Evolutionary conservation across 805 yeast genomes (phyloP), one percentile per base, ranked within the genome.

Genomic region (Candida bentonensis): DNA sequence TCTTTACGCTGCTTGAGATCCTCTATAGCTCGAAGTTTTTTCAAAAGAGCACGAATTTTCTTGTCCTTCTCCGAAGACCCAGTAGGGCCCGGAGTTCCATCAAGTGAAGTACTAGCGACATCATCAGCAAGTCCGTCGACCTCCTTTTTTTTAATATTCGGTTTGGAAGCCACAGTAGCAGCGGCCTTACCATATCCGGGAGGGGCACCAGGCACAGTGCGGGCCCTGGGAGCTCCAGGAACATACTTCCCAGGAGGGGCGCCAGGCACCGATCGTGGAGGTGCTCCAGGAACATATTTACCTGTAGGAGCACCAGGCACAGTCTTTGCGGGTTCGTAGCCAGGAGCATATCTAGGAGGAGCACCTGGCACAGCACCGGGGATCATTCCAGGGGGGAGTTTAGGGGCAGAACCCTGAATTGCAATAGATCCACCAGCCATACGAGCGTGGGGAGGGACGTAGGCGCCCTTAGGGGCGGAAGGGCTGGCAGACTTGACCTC

Each of bases 361-460:
- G 48, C 42, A 5, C 36, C 36, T 9, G 36, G 36, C 13, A 30
- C 36, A 11, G 36, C 36, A 30, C 36, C 36, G n/a, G 36, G 36
- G 7, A 30, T n/a, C 11, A 30, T 11, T 30, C 36, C 36, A 11
- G 36, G 36, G 17, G 36, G 36, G 17, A 30, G 11, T 17, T 30
- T 30, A 9, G 36, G 36, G 7, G 36, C 36, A 5, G 36, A 30
- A 4, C 36, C 36, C 20, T 50, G 60, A 13, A 61, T 57, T 11
- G 62, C 57, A 30, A 57, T 34, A 9, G 62, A 48, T n/a, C 64
- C 58, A 33, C 57, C 55, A 26, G 56, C 48, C 2, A 63, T 62
- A 61, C 95, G 74, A 9, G 96, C 95, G 62, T 87, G 96, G 2
- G 99, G 98, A 21, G 98, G 98, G 61, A 94, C 77, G 62, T 92